Base-by-base conservation (phyloP, 176 grass and related monocot species). In the Eremochloa ophiuroides region DNA sequence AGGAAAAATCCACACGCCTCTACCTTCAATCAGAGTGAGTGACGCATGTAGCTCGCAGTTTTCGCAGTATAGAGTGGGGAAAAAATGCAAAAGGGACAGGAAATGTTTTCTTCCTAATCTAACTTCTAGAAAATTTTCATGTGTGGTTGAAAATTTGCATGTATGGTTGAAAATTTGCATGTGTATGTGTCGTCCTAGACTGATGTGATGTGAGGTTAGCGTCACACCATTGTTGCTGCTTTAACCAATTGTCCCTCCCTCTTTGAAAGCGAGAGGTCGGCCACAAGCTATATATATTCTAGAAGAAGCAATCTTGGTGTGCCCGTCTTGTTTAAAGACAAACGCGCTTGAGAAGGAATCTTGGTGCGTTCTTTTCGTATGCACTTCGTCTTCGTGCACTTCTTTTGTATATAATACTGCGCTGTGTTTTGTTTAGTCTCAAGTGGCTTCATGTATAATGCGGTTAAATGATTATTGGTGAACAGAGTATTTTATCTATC, bases 301-400 rank as follows among this genome's bases (percentile, higher is more conserved):
- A 84, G 77, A 69, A 67, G 47, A 79, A 26, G 70, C 68, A 74
- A 81, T 81, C 87, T 77, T 77, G 66, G 43, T 47, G 69, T 79
- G 68, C 38, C 31, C 53, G 34, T 63, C 69, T n/a, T 16, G 40
- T 35, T 77, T 59, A 53, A 79, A 73, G 47, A 28, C 55, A 56
- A 53, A 56, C 55, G 38, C 70, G 85, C 62, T 41, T 8, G 27
- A 12, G 14, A 61, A 82, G 39, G 71, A 70, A 87, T 87, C 62
- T 82, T 40, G 60, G 63, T 38, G 50, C 46, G 22, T 42, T 76
- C 48, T 62, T 75, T 68, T 74, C 35, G 16, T 58, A 71, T 5
- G 70, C 72, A 46, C 77, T 53, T 56, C 82, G 63, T 56, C 71
- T 77, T 66, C 14, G 74, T 29, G 42, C 26, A 48, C 10, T 53